Conservation (phyloP, 768 basidiomycete genomes). For the Chalciporus pseudorubinellus region DNA sequence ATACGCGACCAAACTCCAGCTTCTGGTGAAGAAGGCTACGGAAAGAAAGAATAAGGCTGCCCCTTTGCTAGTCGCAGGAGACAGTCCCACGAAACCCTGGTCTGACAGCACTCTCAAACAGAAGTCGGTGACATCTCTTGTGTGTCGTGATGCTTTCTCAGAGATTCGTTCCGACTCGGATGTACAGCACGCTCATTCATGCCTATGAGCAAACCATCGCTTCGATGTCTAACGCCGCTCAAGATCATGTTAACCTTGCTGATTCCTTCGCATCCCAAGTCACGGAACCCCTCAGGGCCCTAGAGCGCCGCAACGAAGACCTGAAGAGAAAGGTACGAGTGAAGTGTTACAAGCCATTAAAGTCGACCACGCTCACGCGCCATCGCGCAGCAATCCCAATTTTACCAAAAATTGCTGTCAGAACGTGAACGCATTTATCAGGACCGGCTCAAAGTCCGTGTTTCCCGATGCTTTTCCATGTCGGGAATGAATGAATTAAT, state of each 20-base stretch:
- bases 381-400: slow-evolving; percentile 56
- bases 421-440: slow-evolving; percentile 68
- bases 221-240: slow-evolving; percentile 57
- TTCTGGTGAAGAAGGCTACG: slow-evolving; percentile 59
- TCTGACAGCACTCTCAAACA: slow-evolving; percentile 49
- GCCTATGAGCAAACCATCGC: slow-evolving; percentile 68
- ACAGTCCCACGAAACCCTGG: slow-evolving; percentile 63
- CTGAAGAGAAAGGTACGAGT: slow-evolving; percentile 60
- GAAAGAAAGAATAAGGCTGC: slow-evolving; percentile 70
- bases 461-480: slow-evolving; percentile 1
- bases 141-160: slow-evolving; percentile 9
- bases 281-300: slow-evolving; percentile 55
- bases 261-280: slow-evolving; percentile 60
- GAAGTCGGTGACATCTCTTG: slow-evolving; percentile 44
- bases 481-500: slow-evolving; percentile 1
- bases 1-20: slow-evolving; percentile 70
- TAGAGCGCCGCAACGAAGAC: slow-evolving; percentile 65
- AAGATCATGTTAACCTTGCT: slow-evolving; percentile 67
- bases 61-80: slow-evolving; percentile 56
- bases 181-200: slow-evolving; percentile 62
- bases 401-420: slow-evolving; percentile 66
- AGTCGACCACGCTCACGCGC: slow-evolving; percentile 10
- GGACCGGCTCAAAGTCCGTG: slow-evolving; percentile 66
- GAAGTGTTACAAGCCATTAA: neutral
- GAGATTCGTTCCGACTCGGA: slow-evolving; percentile 7